phyloP scores from a whole-genome alignment of 108 stramenopile species.

The Tribonema minus region DNA sequence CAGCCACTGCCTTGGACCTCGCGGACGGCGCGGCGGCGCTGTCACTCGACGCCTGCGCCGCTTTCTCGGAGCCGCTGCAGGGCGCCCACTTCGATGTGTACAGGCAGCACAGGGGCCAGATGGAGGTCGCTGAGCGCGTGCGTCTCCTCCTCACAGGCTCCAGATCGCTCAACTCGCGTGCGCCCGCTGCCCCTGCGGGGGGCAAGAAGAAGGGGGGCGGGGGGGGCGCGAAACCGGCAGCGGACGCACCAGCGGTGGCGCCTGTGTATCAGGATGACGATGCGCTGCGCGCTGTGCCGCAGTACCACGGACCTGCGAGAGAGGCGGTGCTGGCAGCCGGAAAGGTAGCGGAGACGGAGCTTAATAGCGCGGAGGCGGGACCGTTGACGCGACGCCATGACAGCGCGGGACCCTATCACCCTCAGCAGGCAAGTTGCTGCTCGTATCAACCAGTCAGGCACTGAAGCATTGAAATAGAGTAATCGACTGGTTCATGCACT shows the following conservation, averaged over 20 bases:
- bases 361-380: conserved; percentile 28
- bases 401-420: conserved; percentile 2
- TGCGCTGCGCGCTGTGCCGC: conserved; percentile 27
- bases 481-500: too few relatives aligned
- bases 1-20: conserved; percentile 21
- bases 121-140: conserved; percentile 23
- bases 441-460: too few relatives aligned
- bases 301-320: conserved; percentile 43
- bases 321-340: conserved; percentile 17
- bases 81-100: conserved; percentile 16
- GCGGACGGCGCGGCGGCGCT: conserved; percentile 22
- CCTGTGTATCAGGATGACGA: background rate
- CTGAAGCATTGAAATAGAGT: too few relatives aligned
- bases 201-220: background rate
- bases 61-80: conserved; percentile 14
- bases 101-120: conserved; percentile 40
- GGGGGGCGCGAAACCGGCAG: background rate
- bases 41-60: conserved; percentile 19
- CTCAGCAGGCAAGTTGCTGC: conserved; percentile 23
- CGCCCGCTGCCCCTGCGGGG: background rate
- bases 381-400: conserved; percentile 11
- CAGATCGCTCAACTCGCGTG: conserved; percentile 2
- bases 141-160: conserved; percentile 46
- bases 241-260: background rate
- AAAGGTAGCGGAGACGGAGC: conserved; percentile 23